Conservation (phyloP, 805 yeast genomes). For the Candida railenensis region DNA sequence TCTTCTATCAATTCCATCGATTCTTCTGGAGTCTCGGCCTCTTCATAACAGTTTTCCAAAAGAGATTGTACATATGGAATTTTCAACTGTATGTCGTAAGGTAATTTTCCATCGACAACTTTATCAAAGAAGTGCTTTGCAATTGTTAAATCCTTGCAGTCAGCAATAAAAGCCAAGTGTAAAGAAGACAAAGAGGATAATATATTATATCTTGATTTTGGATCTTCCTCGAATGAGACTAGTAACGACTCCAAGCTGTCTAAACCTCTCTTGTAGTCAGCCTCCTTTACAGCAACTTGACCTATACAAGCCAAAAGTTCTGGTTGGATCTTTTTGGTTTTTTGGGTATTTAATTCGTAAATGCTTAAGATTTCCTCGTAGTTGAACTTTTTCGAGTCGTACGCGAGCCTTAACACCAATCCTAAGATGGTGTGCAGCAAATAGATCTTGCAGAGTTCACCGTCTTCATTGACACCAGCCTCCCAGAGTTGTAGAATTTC, state of each 20-base stretch:
- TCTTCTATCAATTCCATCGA: conserved; percentile 57
- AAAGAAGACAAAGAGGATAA: conserved; percentile 64
- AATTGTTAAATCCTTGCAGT: conserved; percentile 66
- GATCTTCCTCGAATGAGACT: conserved; percentile 44
- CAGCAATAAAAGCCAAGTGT: conserved; percentile 76
- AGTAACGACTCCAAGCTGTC: conserved; percentile 55
- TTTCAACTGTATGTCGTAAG: conserved; percentile 68
- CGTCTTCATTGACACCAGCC: conserved; percentile 47
- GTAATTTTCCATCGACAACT: conserved; percentile 68
- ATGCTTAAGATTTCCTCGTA: conserved; percentile 61
- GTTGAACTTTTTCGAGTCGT: conserved; percentile 54
- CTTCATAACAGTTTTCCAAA: conserved; percentile 57
- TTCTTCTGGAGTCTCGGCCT: conserved; percentile 30
- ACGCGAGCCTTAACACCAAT: conserved; percentile 64
- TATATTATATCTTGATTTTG: conserved; percentile 22
- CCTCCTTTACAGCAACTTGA: conserved; percentile 64
- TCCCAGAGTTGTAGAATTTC: conserved; percentile 76
- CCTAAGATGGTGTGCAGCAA: conserved; percentile 68
- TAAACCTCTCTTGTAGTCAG: conserved; percentile 65
- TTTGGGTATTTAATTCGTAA: conserved; percentile 44
- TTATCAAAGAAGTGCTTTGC: conserved; percentile 75
- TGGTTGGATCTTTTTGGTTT: conserved; percentile 24
- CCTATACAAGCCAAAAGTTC: conserved; percentile 71
- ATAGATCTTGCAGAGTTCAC: conserved; percentile 42
- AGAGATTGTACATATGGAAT: conserved; percentile 71